A percentile compares a stretch with the other conserved stretches of the same genome.
These are phyloP conservation scores for Exophiala oligosperma DNA, from an alignment of 2,329 filamentous ascomycete species.

Conservation along the genomic window DNA sequence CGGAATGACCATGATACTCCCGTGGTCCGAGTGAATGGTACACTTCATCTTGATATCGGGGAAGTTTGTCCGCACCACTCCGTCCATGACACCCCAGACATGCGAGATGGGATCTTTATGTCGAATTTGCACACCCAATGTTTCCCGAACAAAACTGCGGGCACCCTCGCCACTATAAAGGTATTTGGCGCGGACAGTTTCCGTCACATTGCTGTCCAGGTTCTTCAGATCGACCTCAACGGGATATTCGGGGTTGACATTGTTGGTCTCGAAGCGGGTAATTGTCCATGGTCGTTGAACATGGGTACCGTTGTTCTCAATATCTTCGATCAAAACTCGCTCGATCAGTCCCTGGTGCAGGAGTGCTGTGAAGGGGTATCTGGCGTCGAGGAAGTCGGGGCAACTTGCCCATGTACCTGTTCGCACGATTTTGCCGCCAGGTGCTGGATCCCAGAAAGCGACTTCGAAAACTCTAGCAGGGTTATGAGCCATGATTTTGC, in stretches of 20 bases:
- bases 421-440: constrained; percentile 56
- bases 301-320: constrained; percentile 57
- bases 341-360: constrained; percentile 65
- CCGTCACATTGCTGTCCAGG: constrained; percentile 67
- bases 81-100: constrained; percentile 68
- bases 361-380: constrained; percentile 64
- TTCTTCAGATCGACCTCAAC: constrained; percentile 77
- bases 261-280: constrained; percentile 61
- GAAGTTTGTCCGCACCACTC: constrained; percentile 63
- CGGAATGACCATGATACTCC: constrained; percentile 64
- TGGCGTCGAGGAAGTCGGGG: constrained; percentile 72
- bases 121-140: constrained; percentile 65
- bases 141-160: constrained; percentile 59
- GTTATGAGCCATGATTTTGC: constrained; percentile 80
- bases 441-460: constrained; percentile 63
- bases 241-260: constrained; percentile 67
- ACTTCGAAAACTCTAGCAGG: constrained; percentile 81
- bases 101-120: constrained; percentile 65
- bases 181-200: constrained; percentile 65
- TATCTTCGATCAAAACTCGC: constrained; percentile 61
- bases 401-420: constrained; percentile 81
- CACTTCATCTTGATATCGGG: constrained; percentile 67
- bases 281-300: constrained; percentile 64
- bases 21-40: constrained; percentile 65
- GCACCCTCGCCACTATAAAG: constrained; percentile 65